Evolutionary conservation across 306 rosid species (phyloP).

Genomic region (Senna tora): DNA sequence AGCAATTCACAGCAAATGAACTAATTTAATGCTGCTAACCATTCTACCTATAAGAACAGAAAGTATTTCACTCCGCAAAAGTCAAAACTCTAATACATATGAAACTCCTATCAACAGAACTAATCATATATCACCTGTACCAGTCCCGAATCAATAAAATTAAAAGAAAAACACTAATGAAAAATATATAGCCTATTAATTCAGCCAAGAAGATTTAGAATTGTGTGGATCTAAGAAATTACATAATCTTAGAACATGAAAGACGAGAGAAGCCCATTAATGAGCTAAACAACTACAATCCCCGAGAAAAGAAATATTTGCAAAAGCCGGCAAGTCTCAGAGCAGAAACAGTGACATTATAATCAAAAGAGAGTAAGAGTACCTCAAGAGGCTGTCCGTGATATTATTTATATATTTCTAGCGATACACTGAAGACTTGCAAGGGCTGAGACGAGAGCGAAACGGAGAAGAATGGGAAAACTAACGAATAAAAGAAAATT

Average conservation of each 20-base stretch:
- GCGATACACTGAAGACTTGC: conserved; percentile 9
- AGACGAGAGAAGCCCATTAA: not conserved
- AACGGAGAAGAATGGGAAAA: not conserved
- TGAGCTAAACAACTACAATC: not conserved
- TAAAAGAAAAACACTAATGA: not conserved
- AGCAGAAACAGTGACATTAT: not conserved
- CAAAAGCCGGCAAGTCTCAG: not conserved
- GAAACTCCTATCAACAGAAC: not conserved
- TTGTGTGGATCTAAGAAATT: not conserved
- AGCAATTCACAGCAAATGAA: not conserved
- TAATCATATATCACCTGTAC: not conserved
- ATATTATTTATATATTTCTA: not conserved
- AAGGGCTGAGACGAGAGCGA: conserved; percentile 2
- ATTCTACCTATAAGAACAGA: not conserved
- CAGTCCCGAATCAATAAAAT: not conserved
- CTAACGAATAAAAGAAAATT: not conserved
- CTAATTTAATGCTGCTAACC: not conserved
- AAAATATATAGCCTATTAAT: not conserved
- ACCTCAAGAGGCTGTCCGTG: conserved; percentile 34
- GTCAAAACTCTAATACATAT: not conserved
- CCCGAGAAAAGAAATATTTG: not conserved
- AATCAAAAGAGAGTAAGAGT: conserved; percentile 17
- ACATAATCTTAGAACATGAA: not conserved
- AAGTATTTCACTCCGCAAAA: not conserved
- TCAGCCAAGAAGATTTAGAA: not conserved